Base-by-base conservation (phyloP, 2,329 filamentous ascomycete species). In the Colletotrichum salicis region DNA sequence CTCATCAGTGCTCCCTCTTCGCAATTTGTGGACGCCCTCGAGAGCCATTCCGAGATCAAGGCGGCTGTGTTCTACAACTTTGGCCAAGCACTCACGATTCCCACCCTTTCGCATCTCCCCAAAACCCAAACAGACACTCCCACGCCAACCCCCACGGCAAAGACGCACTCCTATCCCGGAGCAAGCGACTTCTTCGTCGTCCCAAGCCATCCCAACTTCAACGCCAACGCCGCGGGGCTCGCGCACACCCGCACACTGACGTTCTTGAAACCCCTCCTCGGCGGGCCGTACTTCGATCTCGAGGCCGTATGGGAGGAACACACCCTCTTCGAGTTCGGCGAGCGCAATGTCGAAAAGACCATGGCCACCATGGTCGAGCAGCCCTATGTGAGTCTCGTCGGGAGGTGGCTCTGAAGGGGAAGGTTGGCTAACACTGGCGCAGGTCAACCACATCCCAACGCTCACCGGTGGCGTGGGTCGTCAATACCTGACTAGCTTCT, bases 331-430 rank as follows among this genome's bases (percentile, higher is more conserved):
- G 92, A 95, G 78, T 95, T 95, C 78, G 89, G 80, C 1, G 89
- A 91, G 67, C 86, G 92, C 12, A 89, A 89, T 2, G 92, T 94
- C 0, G 89, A 90, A 73, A 88, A 90, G 74, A 95, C 93, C 0
- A 95, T 95, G 93, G 86, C 85, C n/a, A 95, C 93, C 0, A 95
- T 95, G 93, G 92, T 94, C 1, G 86, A 91, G 59, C 90, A 94
- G 78, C 93, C 93, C 1, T 94, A 95, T 76, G 93, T 95, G 1
- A 95, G 70, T 41, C 29, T 48, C 5, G 37, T 41, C 19, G 41
- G 41, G 19, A 22, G 19, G 8, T 1, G 22, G 8, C 3, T 11
- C 19, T 22, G 6, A n/a, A 48, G 41, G 41, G 19, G 15, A 22
- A 48, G 19, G 7, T 22, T 48, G 41, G 33, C 48, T 71, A n/a